Percentiles rank a stretch among this genome's conserved stretches.
Evolutionary conservation across 2,329 filamentous ascomycete species (phyloP).

Genomic region (Diaporthe citrichinensis): DNA sequence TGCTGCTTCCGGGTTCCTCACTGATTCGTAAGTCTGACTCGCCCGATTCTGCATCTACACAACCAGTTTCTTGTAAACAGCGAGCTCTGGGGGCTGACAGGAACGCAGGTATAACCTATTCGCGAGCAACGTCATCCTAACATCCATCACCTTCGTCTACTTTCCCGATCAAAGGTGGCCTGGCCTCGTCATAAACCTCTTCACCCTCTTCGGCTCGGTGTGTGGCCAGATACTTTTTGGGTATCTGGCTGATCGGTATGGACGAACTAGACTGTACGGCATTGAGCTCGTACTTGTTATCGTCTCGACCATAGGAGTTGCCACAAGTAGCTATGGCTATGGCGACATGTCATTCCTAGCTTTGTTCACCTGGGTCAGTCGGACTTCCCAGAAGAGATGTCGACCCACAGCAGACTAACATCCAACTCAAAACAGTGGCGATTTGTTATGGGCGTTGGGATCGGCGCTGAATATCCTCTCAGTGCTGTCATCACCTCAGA

Average conservation of each 20-base stretch:
- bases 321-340: conserved; percentile 66
- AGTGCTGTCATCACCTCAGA: conserved; percentile 78
- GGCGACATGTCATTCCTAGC: conserved; percentile 64
- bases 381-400: background rate
- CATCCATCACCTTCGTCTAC: conserved; percentile 67
- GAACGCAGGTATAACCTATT: conserved; percentile 65
- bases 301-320: conserved; percentile 69
- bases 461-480: conserved; percentile 78
- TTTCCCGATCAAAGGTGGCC: conserved; percentile 62
- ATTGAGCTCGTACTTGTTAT: conserved; percentile 70
- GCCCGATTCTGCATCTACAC: background rate
- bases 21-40: conserved; percentile 61
- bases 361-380: conserved; percentile 62
- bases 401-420: background rate
- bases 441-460: conserved; percentile 69
- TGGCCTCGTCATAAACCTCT: conserved; percentile 65
- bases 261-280: conserved; percentile 69
- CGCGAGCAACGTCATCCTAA: conserved; percentile 68
- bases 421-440: conserved; percentile 56
- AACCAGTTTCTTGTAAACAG: no score
- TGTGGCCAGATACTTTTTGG: conserved; percentile 67
- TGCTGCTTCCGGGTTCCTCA: conserved; percentile 68
- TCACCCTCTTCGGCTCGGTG: conserved; percentile 66
- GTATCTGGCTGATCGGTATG: conserved; percentile 67
- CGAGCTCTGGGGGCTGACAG: background rate